phyloP scores from a whole-genome alignment of 495 filamentous ascomycete species.

The Annulohypoxylon bovei region DNA sequence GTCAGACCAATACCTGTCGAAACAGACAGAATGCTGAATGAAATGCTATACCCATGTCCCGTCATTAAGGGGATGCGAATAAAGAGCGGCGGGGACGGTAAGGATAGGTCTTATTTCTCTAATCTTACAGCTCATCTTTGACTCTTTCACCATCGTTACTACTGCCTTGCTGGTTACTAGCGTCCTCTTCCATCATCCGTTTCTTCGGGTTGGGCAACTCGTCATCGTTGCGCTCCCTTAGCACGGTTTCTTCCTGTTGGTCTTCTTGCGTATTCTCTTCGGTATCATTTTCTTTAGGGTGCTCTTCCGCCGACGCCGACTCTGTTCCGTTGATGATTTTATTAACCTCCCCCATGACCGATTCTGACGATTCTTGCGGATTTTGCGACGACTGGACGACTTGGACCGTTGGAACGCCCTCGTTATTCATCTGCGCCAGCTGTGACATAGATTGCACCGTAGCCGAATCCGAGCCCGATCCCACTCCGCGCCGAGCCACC shows the following conservation, averaged over 20 bases:
- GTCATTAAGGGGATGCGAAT: slow-evolving; percentile 10
- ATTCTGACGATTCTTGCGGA: slow-evolving; percentile 43
- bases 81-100: slow-evolving; percentile 8
- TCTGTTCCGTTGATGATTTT: slow-evolving; percentile 54
- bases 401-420: slow-evolving; percentile 57
- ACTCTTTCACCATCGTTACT: slow-evolving; percentile 26
- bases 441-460: slow-evolving; percentile 31
- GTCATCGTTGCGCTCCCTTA: slow-evolving; percentile 58
- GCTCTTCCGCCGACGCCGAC: slow-evolving; percentile 46
- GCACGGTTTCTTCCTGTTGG: slow-evolving; percentile 52
- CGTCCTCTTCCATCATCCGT: slow-evolving; percentile 80
- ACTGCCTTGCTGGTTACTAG: slow-evolving; percentile 31
- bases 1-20: slow-evolving; percentile 30
- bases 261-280: slow-evolving; percentile 37
- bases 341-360: slow-evolving; percentile 59
- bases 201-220: slow-evolving; percentile 78
- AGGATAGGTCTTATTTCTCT: slow-evolving; percentile 21
- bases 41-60: background rate
- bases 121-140: slow-evolving; percentile 55
- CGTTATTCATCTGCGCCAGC: slow-evolving; percentile 56
- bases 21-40: slow-evolving; percentile 33
- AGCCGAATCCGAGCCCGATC: slow-evolving; percentile 43
- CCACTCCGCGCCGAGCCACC: slow-evolving; percentile 47
- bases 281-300: slow-evolving; percentile 6
- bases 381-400: slow-evolving; percentile 36